phyloP scores from a whole-genome alignment of 306 rosid species.

The Datisca glomerata region DNA sequence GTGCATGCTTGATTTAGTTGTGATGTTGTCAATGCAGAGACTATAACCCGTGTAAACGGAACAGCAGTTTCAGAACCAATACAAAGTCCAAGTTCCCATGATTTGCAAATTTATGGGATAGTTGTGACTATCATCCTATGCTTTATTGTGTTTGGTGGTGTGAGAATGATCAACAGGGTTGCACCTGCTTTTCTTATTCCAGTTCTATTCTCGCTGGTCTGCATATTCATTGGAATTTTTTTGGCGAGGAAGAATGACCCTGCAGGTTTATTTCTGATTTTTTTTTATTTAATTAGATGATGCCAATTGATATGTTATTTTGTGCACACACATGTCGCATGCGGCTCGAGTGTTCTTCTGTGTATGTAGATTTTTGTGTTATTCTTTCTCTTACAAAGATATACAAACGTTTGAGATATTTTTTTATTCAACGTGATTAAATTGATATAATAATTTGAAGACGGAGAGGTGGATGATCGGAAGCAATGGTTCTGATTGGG shows the following conservation, averaged over 20 bases:
- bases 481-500: no score
- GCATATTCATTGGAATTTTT: conserved; percentile 73
- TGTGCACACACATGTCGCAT: background rate
- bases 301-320: background rate
- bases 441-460: no score
- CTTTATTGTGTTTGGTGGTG: conserved; percentile 98
- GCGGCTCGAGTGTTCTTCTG: background rate
- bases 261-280: conserved; percentile 29
- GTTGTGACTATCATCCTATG: conserved; percentile 84
- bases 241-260: conserved; percentile 67
- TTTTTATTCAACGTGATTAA: background rate
- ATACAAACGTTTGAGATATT: no score
- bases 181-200: conserved; percentile 97
- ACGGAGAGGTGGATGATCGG: no score
- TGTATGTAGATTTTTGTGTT: no score
- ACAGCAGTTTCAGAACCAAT: conserved; percentile 47
- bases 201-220: conserved; percentile 65
- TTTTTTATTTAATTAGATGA: conserved; percentile 5
- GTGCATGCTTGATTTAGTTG: no score
- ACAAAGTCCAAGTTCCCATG: conserved; percentile 68
- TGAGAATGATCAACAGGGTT: conserved; percentile 93
- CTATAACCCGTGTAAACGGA: conserved; percentile 65
- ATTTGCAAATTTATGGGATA: conserved; percentile 92
- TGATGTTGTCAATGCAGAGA: conserved; percentile 60
- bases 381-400: no score